Conservation (phyloP, 495 filamentous ascomycete genomes). For the Friedmanniomyces endolithicus region DNA sequence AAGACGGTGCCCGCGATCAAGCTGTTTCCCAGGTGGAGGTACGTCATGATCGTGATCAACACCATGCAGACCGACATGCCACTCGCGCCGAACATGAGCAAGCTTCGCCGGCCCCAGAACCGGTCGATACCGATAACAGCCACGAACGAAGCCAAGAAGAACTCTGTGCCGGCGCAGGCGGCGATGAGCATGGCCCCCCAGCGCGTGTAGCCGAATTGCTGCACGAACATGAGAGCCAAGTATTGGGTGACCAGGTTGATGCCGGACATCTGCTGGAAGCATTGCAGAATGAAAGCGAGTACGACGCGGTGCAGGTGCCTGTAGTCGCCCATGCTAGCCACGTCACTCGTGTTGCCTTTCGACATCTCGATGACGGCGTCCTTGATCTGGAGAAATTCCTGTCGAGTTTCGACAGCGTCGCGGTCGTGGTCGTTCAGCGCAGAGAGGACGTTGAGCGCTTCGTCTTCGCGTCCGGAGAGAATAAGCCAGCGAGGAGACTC, state of each 20-base stretch:
- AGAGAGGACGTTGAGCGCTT: slow-evolving; percentile 50
- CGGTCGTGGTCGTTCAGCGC: slow-evolving; percentile 44
- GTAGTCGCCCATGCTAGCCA: slow-evolving; percentile 60
- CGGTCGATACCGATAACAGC: slow-evolving; percentile 59
- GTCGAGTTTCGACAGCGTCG: slow-evolving; percentile 44
- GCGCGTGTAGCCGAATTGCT: slow-evolving; percentile 42
- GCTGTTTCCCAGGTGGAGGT: slow-evolving; percentile 20
- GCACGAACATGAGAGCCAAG: slow-evolving; percentile 50
- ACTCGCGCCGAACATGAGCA: slow-evolving; percentile 60
- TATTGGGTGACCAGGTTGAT: slow-evolving; percentile 72
- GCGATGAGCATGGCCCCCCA: slow-evolving; percentile 54
- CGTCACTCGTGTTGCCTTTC: slow-evolving; percentile 46
- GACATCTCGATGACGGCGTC: slow-evolving; percentile 60
- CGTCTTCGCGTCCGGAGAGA: slow-evolving; percentile 52
- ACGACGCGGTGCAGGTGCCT: slow-evolving; percentile 59
- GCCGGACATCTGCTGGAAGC: slow-evolving; percentile 64
- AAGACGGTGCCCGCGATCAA: slow-evolving; percentile 46
- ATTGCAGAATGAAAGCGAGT: slow-evolving; percentile 56
- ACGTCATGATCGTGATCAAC: slow-evolving; percentile 44
- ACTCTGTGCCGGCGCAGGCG: slow-evolving; percentile 60
- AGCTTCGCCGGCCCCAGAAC: slow-evolving; percentile 50
- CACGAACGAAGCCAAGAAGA: slow-evolving; percentile 60
- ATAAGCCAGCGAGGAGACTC: slow-evolving; percentile 69
- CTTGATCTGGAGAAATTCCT: slow-evolving; percentile 60
- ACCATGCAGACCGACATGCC: slow-evolving; percentile 62